Percentiles rank a stretch among this genome's conserved stretches.
These are phyloP conservation scores for Cercophora scortea DNA, from an alignment of 495 filamentous ascomycete species.

Conservation along the genomic window DNA sequence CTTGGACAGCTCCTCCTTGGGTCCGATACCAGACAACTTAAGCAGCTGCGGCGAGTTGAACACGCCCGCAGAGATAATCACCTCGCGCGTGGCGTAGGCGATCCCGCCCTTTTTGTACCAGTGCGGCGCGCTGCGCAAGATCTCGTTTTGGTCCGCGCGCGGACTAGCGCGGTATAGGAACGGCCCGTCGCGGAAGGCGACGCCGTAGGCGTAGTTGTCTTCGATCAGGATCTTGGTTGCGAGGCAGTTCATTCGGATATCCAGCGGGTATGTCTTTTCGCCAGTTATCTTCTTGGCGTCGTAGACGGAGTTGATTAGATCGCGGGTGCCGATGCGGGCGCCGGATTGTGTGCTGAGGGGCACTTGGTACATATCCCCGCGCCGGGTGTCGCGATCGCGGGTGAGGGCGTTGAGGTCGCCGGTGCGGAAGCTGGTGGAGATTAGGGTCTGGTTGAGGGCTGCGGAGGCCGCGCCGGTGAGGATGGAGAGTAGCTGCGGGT, in stretches of 20 bases:
- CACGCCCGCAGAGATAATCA: constrained; percentile 55
- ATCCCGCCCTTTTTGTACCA: constrained; percentile 35
- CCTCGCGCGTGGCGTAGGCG: constrained; percentile 46
- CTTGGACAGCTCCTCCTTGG: constrained; percentile 42
- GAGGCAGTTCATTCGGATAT: constrained; percentile 51
- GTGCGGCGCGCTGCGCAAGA: no score
- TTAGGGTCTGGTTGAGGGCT: constrained; percentile 32
- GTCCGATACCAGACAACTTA: constrained; percentile 56
- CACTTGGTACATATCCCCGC: constrained; percentile 40
- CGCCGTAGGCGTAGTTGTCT: constrained; percentile 44
- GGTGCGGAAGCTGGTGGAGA: constrained; percentile 36
- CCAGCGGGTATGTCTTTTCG: constrained; percentile 47
- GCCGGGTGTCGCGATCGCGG: constrained; percentile 13
- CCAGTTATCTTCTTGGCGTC: constrained; percentile 45
- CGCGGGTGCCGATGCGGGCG: constrained; percentile 43
- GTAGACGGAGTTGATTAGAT: constrained; percentile 45
- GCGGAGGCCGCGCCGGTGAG: constrained; percentile 44
- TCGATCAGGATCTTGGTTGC: constrained; percentile 55
- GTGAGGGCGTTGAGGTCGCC: constrained; percentile 45
- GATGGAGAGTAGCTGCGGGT: constrained; percentile 44
- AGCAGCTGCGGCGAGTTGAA: constrained; percentile 59
- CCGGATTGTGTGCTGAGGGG: constrained; percentile 39
- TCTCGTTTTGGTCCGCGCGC: no score
- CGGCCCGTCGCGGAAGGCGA: constrained; percentile 55
- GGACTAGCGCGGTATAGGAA: constrained; percentile 55